Evolutionary conservation across 2,329 filamentous ascomycete species (phyloP), one percentile per base, ranked within the genome.

Genomic region (Xylariales sp.): DNA sequence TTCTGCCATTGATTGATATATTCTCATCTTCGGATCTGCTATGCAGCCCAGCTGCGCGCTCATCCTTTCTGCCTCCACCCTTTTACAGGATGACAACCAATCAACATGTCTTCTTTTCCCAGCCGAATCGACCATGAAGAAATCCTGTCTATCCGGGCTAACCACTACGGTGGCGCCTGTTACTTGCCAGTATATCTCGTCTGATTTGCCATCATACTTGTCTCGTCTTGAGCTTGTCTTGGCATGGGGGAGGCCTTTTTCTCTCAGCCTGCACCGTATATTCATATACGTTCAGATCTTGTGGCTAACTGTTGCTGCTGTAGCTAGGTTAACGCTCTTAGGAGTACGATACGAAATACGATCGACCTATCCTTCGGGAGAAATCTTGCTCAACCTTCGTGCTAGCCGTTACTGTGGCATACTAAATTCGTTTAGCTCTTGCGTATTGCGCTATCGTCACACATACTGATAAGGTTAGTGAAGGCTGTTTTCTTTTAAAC

Each of bases 161-260:
- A 65, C 66, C 59, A 62, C 60, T 68, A 67, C 66, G 64, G 62
- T 58, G 57, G 71, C 63, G 74, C 79, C 81, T 87, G 85, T 83
- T 89, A 89, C 85, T 89, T 86, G 85, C 85, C 85, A 90, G 85
- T 89, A 89, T 83, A 72, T 66, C 69, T 76, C 81, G 81, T 86
- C 85, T 88, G 85, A 88, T 67, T 47, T 45, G 24, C 35, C 17
- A 28, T 37, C 7, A 7, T 15, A 15, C 28, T 10, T 30, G 10
- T 30, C 16, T 7, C 7, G 8, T 25, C 23, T 25, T 8, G n/a
- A 25, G 8, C 8, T 8, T 8, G 8, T 8, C 23, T 25, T 25
- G 23, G 23, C 23, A 8, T 25, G 29, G 29, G 29, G 16, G 14
- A 15, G 16, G 10, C 7, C 16, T 8, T 30, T 7, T 15, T 15